Evolutionary conservation across 2,329 filamentous ascomycete genomes (phyloP).

Genomic region (Sporothrix dimorphospora): DNA sequence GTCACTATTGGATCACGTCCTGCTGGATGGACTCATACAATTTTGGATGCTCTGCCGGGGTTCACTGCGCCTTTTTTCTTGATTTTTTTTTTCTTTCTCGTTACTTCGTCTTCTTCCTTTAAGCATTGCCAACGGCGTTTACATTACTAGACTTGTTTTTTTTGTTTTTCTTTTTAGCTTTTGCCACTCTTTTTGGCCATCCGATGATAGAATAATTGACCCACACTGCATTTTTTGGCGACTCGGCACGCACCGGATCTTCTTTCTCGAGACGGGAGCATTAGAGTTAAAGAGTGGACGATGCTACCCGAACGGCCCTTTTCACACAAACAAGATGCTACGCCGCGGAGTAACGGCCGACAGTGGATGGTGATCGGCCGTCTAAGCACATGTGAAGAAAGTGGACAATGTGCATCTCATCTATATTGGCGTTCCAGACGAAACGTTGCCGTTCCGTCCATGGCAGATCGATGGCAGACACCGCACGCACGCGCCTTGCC

Average conservation of each 20-base stretch:
- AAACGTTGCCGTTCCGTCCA: neutral
- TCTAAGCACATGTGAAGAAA: neutral
- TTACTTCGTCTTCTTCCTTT: neutral
- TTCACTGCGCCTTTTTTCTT: neutral
- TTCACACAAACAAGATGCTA: neutral
- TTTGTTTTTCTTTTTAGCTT: neutral
- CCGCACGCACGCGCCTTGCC: neutral
- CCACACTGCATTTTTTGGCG: neutral
- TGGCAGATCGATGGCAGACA: neutral
- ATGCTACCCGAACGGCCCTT: neutral
- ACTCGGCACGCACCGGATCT: neutral
- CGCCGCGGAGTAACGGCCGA: conserved; percentile 12
- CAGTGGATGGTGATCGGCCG: neutral
- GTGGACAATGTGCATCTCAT: neutral
- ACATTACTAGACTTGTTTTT: conserved; percentile 10
- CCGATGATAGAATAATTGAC: conserved; percentile 1
- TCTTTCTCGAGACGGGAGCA: neutral
- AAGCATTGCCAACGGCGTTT: conserved; percentile 25
- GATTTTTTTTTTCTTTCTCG: neutral
- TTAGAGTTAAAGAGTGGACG: neutral
- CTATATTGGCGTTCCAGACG: neutral
- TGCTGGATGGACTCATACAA: neutral
- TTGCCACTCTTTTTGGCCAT: neutral
- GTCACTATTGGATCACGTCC: neutral
- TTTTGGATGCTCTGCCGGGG: neutral